Percentiles rank a stretch among this genome's conserved stretches.
These are phyloP conservation scores for Saturnispora diversa DNA, from an alignment of 805 yeast species.

Conservation along the genomic window DNA sequence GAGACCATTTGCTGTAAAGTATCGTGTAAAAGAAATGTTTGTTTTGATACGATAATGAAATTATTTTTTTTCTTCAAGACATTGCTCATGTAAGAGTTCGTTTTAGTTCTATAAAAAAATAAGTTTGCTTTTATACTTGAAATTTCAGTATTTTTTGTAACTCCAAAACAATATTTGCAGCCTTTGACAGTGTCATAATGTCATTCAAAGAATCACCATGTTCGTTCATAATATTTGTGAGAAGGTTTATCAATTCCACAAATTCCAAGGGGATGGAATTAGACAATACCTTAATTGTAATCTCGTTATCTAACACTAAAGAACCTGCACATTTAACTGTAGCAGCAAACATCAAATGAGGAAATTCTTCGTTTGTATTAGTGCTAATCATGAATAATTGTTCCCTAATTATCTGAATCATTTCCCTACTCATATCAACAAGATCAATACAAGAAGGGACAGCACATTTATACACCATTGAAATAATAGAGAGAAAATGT, in stretches of 20 bases:
- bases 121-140: too few species aligned
- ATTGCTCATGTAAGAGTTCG: too few species aligned
- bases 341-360: slow-evolving; percentile 11
- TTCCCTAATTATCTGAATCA: slow-evolving; percentile 29
- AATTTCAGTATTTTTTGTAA: slow-evolving; percentile 1
- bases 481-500: slow-evolving; percentile 53
- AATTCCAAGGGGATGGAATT: slow-evolving; percentile 2
- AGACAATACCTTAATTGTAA: slow-evolving; percentile 5
- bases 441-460: slow-evolving; percentile 46
- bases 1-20: slow-evolving; percentile 9
- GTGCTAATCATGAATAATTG: slow-evolving; percentile 11
- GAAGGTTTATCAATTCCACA: slow-evolving; percentile 1
- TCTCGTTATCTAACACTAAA: slow-evolving; percentile 10
- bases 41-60: background rate
- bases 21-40: background rate
- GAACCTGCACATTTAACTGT: slow-evolving; percentile 9
- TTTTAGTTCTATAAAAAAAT: too few species aligned
- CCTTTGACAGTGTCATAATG: background rate
- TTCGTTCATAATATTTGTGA: slow-evolving; percentile 7
- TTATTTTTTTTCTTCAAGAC: background rate
- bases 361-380: slow-evolving; percentile 5
- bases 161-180: slow-evolving; percentile 1
- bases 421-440: slow-evolving; percentile 50
- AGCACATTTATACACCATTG: slow-evolving; percentile 48
- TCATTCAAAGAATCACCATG: slow-evolving; percentile 2